These are phyloP conservation scores for Eremothecium cymbalariae DNA, from an alignment of 1,139 yeast genomes.

Conservation along the genomic window DNA sequence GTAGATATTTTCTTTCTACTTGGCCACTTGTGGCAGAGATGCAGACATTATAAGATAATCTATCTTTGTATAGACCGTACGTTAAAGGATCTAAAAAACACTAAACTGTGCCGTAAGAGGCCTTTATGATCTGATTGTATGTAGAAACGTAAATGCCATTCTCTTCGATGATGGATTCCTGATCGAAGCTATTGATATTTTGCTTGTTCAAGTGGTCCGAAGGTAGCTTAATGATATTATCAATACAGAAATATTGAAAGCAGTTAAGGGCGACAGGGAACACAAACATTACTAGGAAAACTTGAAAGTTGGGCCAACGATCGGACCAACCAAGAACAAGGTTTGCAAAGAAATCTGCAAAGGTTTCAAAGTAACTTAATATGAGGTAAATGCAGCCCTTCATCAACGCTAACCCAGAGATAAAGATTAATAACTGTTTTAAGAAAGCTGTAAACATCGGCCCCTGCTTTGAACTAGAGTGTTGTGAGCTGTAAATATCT, in stretches of 20 bases:
- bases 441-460: slow-evolving; percentile 59
- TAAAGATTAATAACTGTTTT: slow-evolving; percentile 67
- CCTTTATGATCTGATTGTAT: not conserved
- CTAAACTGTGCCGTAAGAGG: not conserved
- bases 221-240: slow-evolving; percentile 70
- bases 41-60: too few relatives aligned
- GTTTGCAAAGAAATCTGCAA: slow-evolving; percentile 41
- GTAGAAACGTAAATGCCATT: slow-evolving; percentile 7
- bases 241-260: slow-evolving; percentile 78
- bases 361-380: slow-evolving; percentile 45
- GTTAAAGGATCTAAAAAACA: too few relatives aligned
- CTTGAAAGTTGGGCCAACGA: slow-evolving; percentile 71
- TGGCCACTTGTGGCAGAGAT: too few relatives aligned
- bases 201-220: slow-evolving; percentile 22
- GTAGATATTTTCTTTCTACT: too few relatives aligned
- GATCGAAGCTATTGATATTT: slow-evolving; percentile 24
- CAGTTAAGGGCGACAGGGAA: slow-evolving; percentile 77
- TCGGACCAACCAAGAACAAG: slow-evolving; percentile 69
- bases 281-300: slow-evolving; percentile 76
- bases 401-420: slow-evolving; percentile 49
- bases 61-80: too few relatives aligned
- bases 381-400: slow-evolving; percentile 49
- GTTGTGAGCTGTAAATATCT: slow-evolving; percentile 1
- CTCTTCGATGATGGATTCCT: slow-evolving; percentile 9
- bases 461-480: slow-evolving; percentile 42